phyloP scores from a whole-genome alignment of 345 rosid genomes.

The Triadica sebifera region DNA sequence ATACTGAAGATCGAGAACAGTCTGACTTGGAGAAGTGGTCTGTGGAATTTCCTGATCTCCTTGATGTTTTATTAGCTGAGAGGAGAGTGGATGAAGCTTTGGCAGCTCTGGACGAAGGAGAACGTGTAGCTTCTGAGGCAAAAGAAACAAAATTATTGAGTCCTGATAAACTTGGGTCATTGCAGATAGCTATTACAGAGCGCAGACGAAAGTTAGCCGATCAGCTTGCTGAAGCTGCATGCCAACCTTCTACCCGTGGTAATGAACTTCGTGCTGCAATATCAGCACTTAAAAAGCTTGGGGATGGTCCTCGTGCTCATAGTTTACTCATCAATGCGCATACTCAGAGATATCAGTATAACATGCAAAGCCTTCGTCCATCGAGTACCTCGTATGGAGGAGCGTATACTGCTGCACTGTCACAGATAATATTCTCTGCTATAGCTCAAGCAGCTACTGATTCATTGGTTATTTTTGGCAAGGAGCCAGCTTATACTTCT shows the following conservation, averaged over 20 bases:
- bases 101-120: slow-evolving; percentile 86
- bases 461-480: slow-evolving; percentile 78
- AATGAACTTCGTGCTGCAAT: slow-evolving; percentile 91
- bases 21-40: slow-evolving; percentile 89
- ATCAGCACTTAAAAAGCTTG: slow-evolving; percentile 90
- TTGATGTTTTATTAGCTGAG: slow-evolving; percentile 94
- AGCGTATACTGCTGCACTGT: slow-evolving; percentile 97
- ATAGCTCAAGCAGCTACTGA: slow-evolving; percentile 94
- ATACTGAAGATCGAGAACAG: slow-evolving; percentile 53
- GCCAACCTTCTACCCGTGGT: slow-evolving; percentile 93
- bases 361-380: slow-evolving; percentile 94
- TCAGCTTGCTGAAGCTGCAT: slow-evolving; percentile 95
- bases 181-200: slow-evolving; percentile 59
- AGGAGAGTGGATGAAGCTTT: slow-evolving; percentile 94
- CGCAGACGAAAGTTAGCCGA: slow-evolving; percentile 86
- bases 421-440: slow-evolving; percentile 96
- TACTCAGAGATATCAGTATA: slow-evolving; percentile 76
- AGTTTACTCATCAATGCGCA: slow-evolving; percentile 88
- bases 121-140: slow-evolving; percentile 57
- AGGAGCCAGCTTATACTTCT: slow-evolving; percentile 82
- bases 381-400: slow-evolving; percentile 98
- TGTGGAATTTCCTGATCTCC: slow-evolving; percentile 78
- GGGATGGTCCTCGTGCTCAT: slow-evolving; percentile 98
- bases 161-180: slow-evolving; percentile 43
- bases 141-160: slow-evolving; percentile 52